Evolutionary conservation across 176 grass and related monocot genomes (phyloP).

Genomic region (bread wheat (Triticum aestivum)): DNA sequence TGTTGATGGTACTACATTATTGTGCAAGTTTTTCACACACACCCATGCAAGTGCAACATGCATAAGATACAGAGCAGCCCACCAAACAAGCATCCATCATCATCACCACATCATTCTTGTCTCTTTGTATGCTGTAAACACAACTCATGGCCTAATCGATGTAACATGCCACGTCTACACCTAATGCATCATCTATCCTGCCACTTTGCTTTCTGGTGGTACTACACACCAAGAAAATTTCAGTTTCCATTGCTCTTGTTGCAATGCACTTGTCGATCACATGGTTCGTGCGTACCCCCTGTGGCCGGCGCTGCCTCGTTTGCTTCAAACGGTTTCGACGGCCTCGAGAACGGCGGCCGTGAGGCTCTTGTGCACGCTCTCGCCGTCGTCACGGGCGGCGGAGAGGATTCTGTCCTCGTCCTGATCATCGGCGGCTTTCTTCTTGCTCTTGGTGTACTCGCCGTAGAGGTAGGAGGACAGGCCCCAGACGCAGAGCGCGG

Average conservation of each 20-base stretch:
- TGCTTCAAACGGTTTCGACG: constrained; percentile 30
- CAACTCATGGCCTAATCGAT: constrained; percentile 1
- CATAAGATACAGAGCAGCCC: too few species aligned
- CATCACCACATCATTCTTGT: background rate
- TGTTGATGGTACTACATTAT: too few species aligned
- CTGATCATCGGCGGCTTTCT: background rate
- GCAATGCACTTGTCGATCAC: constrained; percentile 1
- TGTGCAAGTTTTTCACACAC: background rate
- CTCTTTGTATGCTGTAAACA: constrained; percentile 9
- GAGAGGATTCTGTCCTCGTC: background rate
- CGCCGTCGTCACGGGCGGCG: background rate
- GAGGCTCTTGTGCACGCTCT: constrained; percentile 22
- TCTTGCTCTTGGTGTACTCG: constrained; percentile 55
- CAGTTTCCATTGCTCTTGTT: constrained; percentile 3
- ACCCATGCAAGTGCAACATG: too few species aligned
- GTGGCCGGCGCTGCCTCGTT: background rate
- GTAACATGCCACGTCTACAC: constrained; percentile 8
- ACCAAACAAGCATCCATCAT: background rate
- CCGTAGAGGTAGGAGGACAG: constrained; percentile 85
- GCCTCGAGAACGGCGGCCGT: background rate
- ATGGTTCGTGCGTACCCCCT: background rate
- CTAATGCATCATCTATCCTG: constrained; percentile 8
- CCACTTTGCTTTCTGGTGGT: constrained; percentile 18
- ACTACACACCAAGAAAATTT: background rate
- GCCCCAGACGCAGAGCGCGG: constrained; percentile 75